phyloP scores from a whole-genome alignment of 768 basidiomycete genomes.

The Lactarius sanguifluus region DNA sequence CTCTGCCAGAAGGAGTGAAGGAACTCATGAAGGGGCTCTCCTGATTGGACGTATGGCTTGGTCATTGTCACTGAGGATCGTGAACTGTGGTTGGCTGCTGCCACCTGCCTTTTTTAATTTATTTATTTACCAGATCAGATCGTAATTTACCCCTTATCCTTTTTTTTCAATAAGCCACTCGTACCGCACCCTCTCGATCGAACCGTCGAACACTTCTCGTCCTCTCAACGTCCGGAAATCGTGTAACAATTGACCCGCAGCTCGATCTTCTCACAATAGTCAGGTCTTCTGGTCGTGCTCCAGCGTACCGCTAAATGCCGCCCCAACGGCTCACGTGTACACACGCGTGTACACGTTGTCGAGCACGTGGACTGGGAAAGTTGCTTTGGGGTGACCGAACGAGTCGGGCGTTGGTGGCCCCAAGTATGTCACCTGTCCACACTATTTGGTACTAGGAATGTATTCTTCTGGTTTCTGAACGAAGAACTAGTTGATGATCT shows the following conservation, averaged over 20 bases:
- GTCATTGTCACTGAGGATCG: slow-evolving; percentile 30
- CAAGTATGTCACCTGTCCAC: not conserved
- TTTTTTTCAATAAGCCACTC: not conserved
- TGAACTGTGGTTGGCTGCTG: slow-evolving; percentile 27
- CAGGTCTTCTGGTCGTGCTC: not conserved
- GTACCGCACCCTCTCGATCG: too few species aligned
- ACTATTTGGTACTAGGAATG: not conserved
- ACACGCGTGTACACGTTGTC: not conserved
- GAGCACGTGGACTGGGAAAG: not conserved
- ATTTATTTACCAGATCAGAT: slow-evolving; percentile 21
- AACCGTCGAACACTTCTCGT: not conserved
- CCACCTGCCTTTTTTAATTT: slow-evolving; percentile 7
- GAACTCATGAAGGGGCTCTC: slow-evolving; percentile 85
- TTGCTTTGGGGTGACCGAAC: not conserved
- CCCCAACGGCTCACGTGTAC: not conserved
- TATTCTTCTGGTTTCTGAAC: not conserved
- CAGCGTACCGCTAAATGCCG: not conserved
- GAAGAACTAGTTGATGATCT: not conserved
- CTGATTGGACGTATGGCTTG: slow-evolving; percentile 73
- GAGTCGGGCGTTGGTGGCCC: not conserved
- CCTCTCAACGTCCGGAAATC: not conserved
- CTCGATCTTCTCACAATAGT: not conserved
- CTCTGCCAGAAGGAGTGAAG: slow-evolving; percentile 88
- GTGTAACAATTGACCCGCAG: not conserved
- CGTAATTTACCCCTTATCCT: slow-evolving; percentile 18